Evolutionary conservation across 305 asterid genomes (phyloP), one percentile per base, ranked within the genome.

Genomic region (Solanum hybrid): DNA sequence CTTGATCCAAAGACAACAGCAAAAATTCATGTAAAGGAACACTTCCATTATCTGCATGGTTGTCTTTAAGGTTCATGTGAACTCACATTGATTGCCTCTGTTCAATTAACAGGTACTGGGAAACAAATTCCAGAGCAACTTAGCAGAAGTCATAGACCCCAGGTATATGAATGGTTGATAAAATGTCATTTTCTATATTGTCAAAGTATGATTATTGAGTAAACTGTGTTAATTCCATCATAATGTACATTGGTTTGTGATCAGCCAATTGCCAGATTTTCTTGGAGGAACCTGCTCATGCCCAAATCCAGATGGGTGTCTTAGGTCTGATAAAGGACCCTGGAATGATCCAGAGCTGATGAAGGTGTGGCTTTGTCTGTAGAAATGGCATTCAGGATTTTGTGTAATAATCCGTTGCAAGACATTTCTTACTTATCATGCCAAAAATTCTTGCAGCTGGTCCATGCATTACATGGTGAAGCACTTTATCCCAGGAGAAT

Each of bases 231-330:
- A 24, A 39, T 90, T 38, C 31, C 72, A 31, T 61, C 77, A 38
- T 87, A 68, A 86, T 79, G 77, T 36, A 88, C 91, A 82, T 90
- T 90, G 91, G 89, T 31, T 86, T 89, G 79, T 77, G 72, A 90
- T 92, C 95, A 97, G 99, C 93, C 98, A 97, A 93, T 92, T 97
- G 95, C 99, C 99, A 85, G 97, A 97, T 93, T 97, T 97, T 95
- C 96, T 97, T 73, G 99, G 99, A 76, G 99, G 99, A 89, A 92
- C 96, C 89, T 97, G 99, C 93, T 92, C 94, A 26, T 97, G 99
- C 92, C 89, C 93, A 82, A 93, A 92, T 91, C 94, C 97, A 90
- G 99, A 97, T 39, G 99, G 99, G 85, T 97, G 99, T 91, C 96
- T 97, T 86, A 92, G 94, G 91, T 95, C 99, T 68, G 95, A 95